Base-by-base conservation (phyloP, 495 filamentous ascomycete genomes). In the Trichoderma asperelloides region DNA sequence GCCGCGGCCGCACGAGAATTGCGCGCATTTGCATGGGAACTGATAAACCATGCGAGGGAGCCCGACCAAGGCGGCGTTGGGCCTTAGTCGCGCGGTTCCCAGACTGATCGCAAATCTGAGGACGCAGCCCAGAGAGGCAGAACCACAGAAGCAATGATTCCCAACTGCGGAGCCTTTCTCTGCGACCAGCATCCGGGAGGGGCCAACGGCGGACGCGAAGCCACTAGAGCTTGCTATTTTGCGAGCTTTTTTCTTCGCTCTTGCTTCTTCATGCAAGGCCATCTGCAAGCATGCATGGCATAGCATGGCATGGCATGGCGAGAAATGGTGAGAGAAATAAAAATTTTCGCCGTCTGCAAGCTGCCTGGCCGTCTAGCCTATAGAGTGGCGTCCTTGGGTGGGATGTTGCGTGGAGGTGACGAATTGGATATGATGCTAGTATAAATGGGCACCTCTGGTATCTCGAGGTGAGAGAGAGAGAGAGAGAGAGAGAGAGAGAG, bases 211-310 rank as follows among this genome's bases (percentile, higher is more conserved):
- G 23, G 55, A 12, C 25, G 55, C 27, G 2, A 25, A 21, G 25
- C 9, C 11, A 30, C 23, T 16, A 25, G 27, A 28, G 23, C 25
- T 60, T 12, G 23, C n/a, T 7, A 13, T 21, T 25, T 60, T 27
- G 55, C 55, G 55, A 60, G 25, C 55, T 60, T 60, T 60, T 60
- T 51, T 51, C 23, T n/a, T 51, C 47, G 18, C 47, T 51, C 47
- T 21, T 15, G 3, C 4, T 8, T 47, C 43, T 47, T 47, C 21
- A 21, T 55, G 21, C 49, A 55, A 11, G 18, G 45, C n/a, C 45
- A 18, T 51, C n/a, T 51, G 47, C 21, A n/a, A 47, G 43, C 47
- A 21, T n/a, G 47, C 21, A 21, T n/a, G 18, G 18, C 47, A 9
- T 51, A 18, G 18, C 47, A 51, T 51, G 47, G 33, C 47, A 51